These are phyloP conservation scores for Microdochium bolleyi DNA, from an alignment of 2,329 filamentous ascomycete species.

Conservation along the genomic window DNA sequence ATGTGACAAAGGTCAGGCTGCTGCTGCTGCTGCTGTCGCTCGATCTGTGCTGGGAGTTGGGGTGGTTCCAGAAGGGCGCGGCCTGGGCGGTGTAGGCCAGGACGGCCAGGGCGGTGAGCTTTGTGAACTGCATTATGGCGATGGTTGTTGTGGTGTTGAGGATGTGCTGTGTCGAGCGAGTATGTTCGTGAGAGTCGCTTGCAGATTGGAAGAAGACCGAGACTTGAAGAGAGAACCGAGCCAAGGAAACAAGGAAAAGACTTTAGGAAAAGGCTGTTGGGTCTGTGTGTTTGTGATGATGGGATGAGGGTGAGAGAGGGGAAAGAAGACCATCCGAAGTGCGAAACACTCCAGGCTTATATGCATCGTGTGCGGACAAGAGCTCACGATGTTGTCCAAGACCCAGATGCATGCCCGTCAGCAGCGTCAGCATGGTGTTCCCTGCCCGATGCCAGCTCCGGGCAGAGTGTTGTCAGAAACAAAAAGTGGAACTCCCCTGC, in stretches of 20 bases:
- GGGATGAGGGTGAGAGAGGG: slow-evolving; percentile 1
- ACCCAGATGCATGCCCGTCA: background rate
- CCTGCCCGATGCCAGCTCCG: no score
- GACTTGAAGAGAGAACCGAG: slow-evolving; percentile 1
- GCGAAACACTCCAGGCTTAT: background rate
- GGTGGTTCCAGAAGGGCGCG: slow-evolving; percentile 5
- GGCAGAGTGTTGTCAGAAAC: no score
- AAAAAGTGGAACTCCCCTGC: no score
- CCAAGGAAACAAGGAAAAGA: slow-evolving; percentile 2
- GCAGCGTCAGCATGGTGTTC: no score
- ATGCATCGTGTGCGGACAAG: background rate
- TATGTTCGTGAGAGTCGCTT: background rate
- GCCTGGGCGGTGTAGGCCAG: slow-evolving; percentile 28
- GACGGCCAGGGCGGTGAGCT: slow-evolving; percentile 24
- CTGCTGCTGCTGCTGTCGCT: slow-evolving; percentile 2
- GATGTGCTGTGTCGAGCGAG: background rate
- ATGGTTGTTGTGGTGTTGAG: slow-evolving; percentile 1
- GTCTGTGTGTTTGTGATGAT: background rate
- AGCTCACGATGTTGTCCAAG: background rate
- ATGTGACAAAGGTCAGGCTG: slow-evolving; percentile 1
- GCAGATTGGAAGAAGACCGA: background rate
- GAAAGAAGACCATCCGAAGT: slow-evolving; percentile 10
- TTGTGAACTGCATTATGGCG: slow-evolving; percentile 25
- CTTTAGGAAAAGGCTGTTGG: slow-evolving; percentile 1
- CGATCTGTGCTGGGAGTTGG: background rate